These are phyloP conservation scores for Talaromyces marneffei DNA, from an alignment of 2,329 filamentous ascomycete genomes.

Conservation along the genomic window DNA sequence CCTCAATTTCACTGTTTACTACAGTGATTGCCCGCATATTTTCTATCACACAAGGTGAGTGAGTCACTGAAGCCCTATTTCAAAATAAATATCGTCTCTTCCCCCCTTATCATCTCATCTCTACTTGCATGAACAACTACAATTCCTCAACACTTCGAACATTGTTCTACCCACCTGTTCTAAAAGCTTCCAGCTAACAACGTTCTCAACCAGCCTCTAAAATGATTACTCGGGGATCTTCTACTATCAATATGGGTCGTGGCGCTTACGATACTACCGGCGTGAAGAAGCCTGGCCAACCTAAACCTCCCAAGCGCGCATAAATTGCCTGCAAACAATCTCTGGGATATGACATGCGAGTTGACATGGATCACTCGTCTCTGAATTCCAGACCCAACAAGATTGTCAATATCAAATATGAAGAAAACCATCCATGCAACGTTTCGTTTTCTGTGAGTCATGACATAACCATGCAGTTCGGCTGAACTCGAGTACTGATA, in stretches of 20 bases:
- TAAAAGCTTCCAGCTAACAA: not conserved
- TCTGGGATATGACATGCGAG: not conserved
- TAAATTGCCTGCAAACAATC: not conserved
- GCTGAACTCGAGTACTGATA: not conserved
- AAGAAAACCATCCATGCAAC: not conserved
- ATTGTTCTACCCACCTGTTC: not conserved
- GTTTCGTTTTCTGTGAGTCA: not conserved
- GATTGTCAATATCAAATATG: not conserved
- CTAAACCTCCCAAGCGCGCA: slow-evolving; percentile 37
- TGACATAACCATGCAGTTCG: not conserved
- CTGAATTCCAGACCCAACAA: not conserved
- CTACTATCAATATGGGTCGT: slow-evolving; percentile 46
- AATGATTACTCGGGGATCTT: slow-evolving; percentile 39
- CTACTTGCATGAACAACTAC: not conserved
- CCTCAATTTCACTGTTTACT: not conserved
- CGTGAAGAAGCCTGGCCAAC: slow-evolving; percentile 43
- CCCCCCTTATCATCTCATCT: not conserved
- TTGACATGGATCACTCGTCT: not conserved
- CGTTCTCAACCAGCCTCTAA: slow-evolving; percentile 26
- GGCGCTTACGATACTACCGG: slow-evolving; percentile 50
- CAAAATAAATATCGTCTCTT: slow-evolving; percentile 6
- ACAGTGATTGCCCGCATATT: slow-evolving; percentile 1
- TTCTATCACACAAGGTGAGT: slow-evolving; percentile 12
- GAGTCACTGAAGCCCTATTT: not conserved
- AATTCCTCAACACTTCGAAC: not conserved